A percentile compares a stretch with the other conserved stretches of the same genome.
phyloP scores from a whole-genome alignment of 768 basidiomycete genomes.

The Hericium alpestre region DNA sequence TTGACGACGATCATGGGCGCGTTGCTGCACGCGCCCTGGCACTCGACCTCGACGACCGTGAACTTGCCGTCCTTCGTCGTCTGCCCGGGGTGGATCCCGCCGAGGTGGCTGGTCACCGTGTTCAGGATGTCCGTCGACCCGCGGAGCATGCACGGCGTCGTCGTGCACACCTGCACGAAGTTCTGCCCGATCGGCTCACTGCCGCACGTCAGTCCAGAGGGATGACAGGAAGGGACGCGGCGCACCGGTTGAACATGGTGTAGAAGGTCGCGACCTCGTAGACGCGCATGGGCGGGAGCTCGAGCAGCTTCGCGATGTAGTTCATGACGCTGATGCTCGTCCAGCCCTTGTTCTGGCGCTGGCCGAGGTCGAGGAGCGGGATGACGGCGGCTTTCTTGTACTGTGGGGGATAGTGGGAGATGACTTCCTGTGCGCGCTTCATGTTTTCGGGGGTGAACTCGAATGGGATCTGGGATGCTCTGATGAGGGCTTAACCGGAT shows the following conservation, averaged over 20 bases:
- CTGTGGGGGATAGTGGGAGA: slow-evolving; percentile 88
- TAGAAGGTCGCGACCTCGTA: slow-evolving; percentile 99
- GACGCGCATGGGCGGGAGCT: slow-evolving; percentile 95
- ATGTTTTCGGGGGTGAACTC: slow-evolving; percentile 72
- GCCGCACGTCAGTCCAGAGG: background rate
- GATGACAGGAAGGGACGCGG: background rate
- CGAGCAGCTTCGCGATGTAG: slow-evolving; percentile 86
- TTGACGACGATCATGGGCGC: slow-evolving; percentile 94
- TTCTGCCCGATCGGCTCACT: slow-evolving; percentile 90
- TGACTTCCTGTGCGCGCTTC: slow-evolving; percentile 81
- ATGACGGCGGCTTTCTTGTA: slow-evolving; percentile 99
- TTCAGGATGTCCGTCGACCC: slow-evolving; percentile 87
- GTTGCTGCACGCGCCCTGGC: slow-evolving; percentile 96
- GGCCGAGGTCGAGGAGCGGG: slow-evolving; percentile 90
- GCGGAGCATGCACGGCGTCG: slow-evolving; percentile 93
- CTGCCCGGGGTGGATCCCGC: slow-evolving; percentile 75
- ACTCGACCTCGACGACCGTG: slow-evolving; percentile 96
- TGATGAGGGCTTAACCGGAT: background rate
- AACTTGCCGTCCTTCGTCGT: slow-evolving; percentile 97
- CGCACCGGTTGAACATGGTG: slow-evolving; percentile 98
- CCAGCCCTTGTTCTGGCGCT: slow-evolving; percentile 97
- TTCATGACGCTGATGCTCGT: slow-evolving; percentile 99
- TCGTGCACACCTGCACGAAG: slow-evolving; percentile 97
- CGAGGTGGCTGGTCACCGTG: slow-evolving; percentile 73
- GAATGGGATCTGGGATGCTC: slow-evolving; percentile 66